Base-by-base conservation (phyloP, 2,329 filamentous ascomycete genomes). In the Ophiostoma novo-ulmi region DNA sequence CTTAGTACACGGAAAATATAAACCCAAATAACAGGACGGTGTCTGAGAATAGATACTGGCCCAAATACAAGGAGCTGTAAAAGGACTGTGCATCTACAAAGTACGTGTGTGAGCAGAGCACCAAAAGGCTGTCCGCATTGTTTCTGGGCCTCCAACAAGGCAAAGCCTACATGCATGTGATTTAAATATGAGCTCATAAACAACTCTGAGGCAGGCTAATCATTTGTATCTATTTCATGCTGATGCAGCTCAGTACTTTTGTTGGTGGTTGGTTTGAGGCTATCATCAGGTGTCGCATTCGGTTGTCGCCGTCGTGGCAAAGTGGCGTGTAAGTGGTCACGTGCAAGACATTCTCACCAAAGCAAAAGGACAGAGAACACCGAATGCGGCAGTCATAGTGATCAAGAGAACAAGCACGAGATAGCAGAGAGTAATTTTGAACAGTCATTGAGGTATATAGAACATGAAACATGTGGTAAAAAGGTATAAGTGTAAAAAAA, bases 331-430 rank as follows among this genome's bases (percentile, higher is more conserved):
- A 65, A 65, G 61, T 39, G 35, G 36, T 65, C 61, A 65, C 61
- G 61, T 65, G 61, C 61, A 36, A 63, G 58, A 63, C 58, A 63
- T 63, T 35, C 13, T 13, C 11, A 63, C 26, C 26, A 63, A 13
- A 11, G 7, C 52, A 22, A 58, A 13, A 5, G 11, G 11, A 44
- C 39, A 11, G 31, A 31, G 31, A 31, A 31, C 44, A 20, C n/a
- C 17, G 17, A n/a, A 20, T 39, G 38, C 38, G 38, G 38, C 38
- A 13, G 11, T 48, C 17, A 14, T 14, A 44, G 13, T 14, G 1
- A 11, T 22, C n/a, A 55, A 17, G 48, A 8, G 13, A 11, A 22
- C 48, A 55, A 17, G 6, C 20, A 55, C 10, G 20, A n/a, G 39
- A 8, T n/a, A 48, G 10, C 10, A 55, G 10, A 13, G 8, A 55